Evolutionary conservation across 768 basidiomycete genomes (phyloP).

Genomic region (Myochromella boudieri): DNA sequence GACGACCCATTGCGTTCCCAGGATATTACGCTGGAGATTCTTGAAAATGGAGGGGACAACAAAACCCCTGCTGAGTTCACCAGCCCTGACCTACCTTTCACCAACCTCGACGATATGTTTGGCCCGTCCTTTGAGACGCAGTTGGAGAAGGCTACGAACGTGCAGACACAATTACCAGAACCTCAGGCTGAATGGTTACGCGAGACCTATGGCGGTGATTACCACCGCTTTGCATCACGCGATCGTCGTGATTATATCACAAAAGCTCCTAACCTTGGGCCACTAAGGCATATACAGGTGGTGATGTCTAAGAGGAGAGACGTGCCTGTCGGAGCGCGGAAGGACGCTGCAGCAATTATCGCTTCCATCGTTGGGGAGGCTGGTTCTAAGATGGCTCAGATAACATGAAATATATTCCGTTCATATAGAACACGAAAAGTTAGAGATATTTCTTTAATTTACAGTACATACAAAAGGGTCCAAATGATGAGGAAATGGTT

Average conservation of each 20-base stretch:
- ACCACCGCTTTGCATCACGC: conserved; percentile 42
- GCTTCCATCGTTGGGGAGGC: conserved; percentile 9
- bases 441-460: conserved; percentile 7
- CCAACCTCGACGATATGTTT: conserved; percentile 25
- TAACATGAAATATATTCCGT: conserved; percentile 13
- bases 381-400: conserved; percentile 7
- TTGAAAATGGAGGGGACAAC: conserved; percentile 22
- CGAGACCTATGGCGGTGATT: conserved; percentile 46
- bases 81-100: conserved; percentile 22
- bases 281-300: conserved; percentile 41
- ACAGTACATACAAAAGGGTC: neutral
- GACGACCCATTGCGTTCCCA: neutral
- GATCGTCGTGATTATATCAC: conserved; percentile 25
- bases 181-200: conserved; percentile 12
- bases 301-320: conserved; percentile 43
- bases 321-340: conserved; percentile 37
- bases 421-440: conserved; percentile 4
- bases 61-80: conserved; percentile 16
- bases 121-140: conserved; percentile 6
- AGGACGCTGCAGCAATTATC: conserved; percentile 40
- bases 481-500: neutral
- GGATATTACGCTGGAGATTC: conserved; percentile 20
- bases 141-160: conserved; percentile 2
- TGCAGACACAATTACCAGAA: neutral
- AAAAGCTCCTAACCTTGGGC: conserved; percentile 32